Evolutionary conservation across 2,329 filamentous ascomycete genomes (phyloP).

Genomic region (Fusarium redolens): DNA sequence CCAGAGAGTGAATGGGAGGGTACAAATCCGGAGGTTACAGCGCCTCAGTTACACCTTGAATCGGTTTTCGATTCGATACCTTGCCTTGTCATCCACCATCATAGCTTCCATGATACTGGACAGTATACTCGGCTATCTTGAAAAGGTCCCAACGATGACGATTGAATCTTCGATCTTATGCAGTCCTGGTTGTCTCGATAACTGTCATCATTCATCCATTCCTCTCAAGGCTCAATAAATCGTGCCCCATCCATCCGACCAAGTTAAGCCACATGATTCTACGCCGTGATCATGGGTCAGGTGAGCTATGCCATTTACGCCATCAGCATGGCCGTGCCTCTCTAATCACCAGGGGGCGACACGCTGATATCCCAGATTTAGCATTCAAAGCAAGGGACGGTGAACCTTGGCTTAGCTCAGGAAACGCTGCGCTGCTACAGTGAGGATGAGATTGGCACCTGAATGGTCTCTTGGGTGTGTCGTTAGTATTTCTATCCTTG

Average conservation of each 20-base stretch:
- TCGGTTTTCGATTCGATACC: conserved; percentile 11
- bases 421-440: conserved; percentile 10
- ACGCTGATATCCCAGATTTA: conserved; percentile 32
- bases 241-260: conserved; percentile 25
- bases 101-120: conserved; percentile 4
- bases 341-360: conserved; percentile 31
- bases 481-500: conserved; percentile 4
- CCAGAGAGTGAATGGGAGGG: conserved; percentile 8
- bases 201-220: conserved; percentile 19
- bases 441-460: conserved; percentile 3
- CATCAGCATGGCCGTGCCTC: conserved; percentile 37
- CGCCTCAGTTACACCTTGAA: not conserved
- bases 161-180: conserved; percentile 18
- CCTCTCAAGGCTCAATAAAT: conserved; percentile 5
- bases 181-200: not conserved
- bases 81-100: conserved; percentile 3
- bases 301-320: conserved; percentile 47
- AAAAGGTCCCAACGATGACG: conserved; percentile 14
- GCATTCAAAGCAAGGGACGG: conserved; percentile 33
- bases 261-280: conserved; percentile 45
- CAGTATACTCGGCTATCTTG: conserved; percentile 8
- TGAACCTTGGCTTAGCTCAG: conserved; percentile 26
- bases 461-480: conserved; percentile 20
- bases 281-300: conserved; percentile 45
- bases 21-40: conserved; percentile 26